Base-by-base conservation (phyloP, 73 alveolate genomes). In the Breviolum minutum region DNA sequence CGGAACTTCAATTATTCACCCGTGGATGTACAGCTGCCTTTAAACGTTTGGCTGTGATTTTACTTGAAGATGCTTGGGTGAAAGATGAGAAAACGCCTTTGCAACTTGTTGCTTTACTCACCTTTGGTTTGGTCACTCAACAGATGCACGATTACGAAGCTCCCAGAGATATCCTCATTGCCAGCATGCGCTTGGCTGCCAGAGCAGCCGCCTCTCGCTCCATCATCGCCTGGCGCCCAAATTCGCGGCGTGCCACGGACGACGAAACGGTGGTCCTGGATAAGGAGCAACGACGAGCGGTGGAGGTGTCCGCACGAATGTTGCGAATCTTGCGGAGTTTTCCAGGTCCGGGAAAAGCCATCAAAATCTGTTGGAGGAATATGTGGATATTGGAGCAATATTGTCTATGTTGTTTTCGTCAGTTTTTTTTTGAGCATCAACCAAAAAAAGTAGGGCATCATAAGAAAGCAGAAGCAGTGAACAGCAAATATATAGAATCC, bases 1-100 rank as follows among this genome's bases (percentile, higher is more conserved):
- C 98, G 9, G 98, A 92, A 68, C 81, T 92, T 19, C 98, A 92
- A 90, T 64, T 92, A 63, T 92, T 92, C 86, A 94, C 94, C 30
- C 99, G 94, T 24, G 99, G 99, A 12, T 62, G 73, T 63, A 94
- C 99, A 2, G 99, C 99, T 30, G 99, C 99, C 94, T 26, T 94
- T 70, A 94, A 94, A 27, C 99, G 99, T n/a, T 61, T 81, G 54
- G 99, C 94, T 6, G 99, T 94, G 94, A 94, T 94, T 61, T 63
- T 94, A 62, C 76, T 94, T 85, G 99, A 94, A 32, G 99, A 94
- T 26, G 99, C 83, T 7, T 94, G 94, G 93, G 86, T 94, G 27
- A 62, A 92, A 79, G 97, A 19, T 12, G 97, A 60, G n/a, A 64
- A 86, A 11, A 63, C 79, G 22, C 64, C 98, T 3, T 14, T 26